Percentiles rank a stretch among this genome's conserved stretches.
Evolutionary conservation across 768 basidiomycete species (phyloP).

Genomic region (Mycena leptocephala): DNA sequence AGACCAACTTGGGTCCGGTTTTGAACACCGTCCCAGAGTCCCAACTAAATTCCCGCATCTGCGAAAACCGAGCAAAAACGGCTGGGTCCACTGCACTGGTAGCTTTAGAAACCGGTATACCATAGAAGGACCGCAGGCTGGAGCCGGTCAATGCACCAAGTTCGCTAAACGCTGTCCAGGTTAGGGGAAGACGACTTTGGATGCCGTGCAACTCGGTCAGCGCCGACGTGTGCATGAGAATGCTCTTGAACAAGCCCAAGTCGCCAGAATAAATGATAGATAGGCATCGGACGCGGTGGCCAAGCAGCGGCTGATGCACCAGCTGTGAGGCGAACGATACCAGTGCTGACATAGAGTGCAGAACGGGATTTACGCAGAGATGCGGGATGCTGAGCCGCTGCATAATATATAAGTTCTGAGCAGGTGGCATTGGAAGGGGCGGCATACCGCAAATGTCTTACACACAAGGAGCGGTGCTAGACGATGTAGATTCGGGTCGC

Average conservation of each 20-base stretch:
- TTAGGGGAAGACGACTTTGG: neutral
- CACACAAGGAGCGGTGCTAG: slow-evolving; percentile 3
- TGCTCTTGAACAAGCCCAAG: neutral
- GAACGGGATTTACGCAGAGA: neutral
- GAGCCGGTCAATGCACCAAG: neutral
- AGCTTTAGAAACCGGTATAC: neutral
- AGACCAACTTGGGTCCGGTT: neutral
- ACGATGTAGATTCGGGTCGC: neutral
- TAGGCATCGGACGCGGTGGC: neutral
- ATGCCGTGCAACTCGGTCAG: neutral
- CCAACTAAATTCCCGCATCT: slow-evolving; percentile 1
- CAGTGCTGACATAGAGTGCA: neutral
- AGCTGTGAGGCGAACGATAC: neutral
- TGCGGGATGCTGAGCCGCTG: slow-evolving; percentile 15
- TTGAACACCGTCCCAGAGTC: neutral
- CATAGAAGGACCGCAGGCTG: neutral
- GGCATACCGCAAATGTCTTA: slow-evolving; percentile 11
- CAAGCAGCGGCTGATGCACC: neutral
- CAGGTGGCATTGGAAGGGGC: neutral
- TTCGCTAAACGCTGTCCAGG: neutral
- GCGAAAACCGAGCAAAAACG: no score
- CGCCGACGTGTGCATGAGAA: neutral
- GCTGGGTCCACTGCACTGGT: neutral
- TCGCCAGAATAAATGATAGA: neutral
- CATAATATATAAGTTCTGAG: neutral